Percentiles rank a stretch among this genome's conserved stretches.
These are phyloP conservation scores for Paramecium sexaurelia DNA, from an alignment of 73 alveolate species.

Conservation along the genomic window DNA sequence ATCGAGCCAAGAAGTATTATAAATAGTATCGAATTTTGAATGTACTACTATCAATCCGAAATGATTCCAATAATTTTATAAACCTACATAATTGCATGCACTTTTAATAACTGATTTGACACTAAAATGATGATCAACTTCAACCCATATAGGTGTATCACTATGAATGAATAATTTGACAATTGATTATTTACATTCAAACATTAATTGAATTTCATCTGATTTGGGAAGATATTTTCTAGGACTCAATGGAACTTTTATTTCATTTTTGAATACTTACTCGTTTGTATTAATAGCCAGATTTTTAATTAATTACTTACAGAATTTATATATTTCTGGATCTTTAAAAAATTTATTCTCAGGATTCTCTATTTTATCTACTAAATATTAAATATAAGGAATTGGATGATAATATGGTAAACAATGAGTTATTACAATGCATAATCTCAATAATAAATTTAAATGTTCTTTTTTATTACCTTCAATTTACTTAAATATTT, in stretches of 20 bases:
- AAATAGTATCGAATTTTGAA: background rate
- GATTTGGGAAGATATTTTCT: background rate
- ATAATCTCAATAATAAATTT: background rate
- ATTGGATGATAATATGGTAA: background rate
- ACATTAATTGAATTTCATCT: conserved; percentile 3
- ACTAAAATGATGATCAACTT: background rate
- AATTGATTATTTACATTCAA: background rate
- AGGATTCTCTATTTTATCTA: background rate
- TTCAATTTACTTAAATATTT: background rate
- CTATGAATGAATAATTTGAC: background rate
- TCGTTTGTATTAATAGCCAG: background rate
- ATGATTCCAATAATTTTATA: background rate
- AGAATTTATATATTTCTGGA: background rate
- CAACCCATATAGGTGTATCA: conserved; percentile 24
- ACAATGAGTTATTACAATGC: background rate
- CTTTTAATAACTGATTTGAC: background rate
- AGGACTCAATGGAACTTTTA: conserved; percentile 8
- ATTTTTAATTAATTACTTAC: background rate
- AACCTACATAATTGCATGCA: background rate
- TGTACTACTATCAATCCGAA: background rate
- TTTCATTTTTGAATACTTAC: background rate
- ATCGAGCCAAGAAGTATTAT: background rate
- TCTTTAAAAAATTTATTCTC: background rate
- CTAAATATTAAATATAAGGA: background rate
- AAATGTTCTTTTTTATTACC: conserved; percentile 5